phyloP scores from a whole-genome alignment of 176 grass and related monocot species.

The Hsuehochloa calcarea region DNA sequence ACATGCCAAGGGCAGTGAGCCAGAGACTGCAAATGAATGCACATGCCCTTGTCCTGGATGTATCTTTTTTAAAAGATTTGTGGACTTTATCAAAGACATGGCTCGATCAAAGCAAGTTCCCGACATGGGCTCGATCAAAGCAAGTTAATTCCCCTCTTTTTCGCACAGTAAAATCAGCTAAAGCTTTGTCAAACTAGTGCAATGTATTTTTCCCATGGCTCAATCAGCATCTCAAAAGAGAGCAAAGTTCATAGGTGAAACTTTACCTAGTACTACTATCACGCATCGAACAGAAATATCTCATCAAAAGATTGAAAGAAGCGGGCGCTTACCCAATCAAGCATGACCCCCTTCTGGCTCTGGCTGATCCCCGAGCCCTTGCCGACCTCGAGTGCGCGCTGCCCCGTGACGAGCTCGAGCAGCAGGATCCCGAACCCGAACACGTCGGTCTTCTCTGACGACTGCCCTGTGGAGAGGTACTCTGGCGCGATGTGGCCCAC shows the following conservation, averaged over 20 bases:
- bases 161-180: background rate
- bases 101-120: background rate
- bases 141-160: background rate
- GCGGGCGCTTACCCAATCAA: constrained; percentile 55
- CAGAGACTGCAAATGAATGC: constrained; percentile 3
- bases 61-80: background rate
- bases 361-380: constrained; percentile 34
- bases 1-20: background rate
- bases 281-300: background rate
- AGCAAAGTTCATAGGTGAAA: background rate
- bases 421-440: constrained; percentile 72
- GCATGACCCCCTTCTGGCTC: constrained; percentile 50
- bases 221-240: background rate
- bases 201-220: background rate
- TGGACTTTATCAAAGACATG: background rate
- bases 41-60: background rate
- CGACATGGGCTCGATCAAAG: background rate
- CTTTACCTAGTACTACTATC: background rate
- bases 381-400: constrained; percentile 59
- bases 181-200: background rate
- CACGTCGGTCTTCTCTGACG: constrained; percentile 75
- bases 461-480: constrained; percentile 70
- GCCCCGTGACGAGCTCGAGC: constrained; percentile 67
- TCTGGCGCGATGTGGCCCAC: constrained; percentile 72
- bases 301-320: background rate